These are phyloP conservation scores for Calocybe indica DNA, from an alignment of 768 basidiomycete species.

Conservation along the genomic window DNA sequence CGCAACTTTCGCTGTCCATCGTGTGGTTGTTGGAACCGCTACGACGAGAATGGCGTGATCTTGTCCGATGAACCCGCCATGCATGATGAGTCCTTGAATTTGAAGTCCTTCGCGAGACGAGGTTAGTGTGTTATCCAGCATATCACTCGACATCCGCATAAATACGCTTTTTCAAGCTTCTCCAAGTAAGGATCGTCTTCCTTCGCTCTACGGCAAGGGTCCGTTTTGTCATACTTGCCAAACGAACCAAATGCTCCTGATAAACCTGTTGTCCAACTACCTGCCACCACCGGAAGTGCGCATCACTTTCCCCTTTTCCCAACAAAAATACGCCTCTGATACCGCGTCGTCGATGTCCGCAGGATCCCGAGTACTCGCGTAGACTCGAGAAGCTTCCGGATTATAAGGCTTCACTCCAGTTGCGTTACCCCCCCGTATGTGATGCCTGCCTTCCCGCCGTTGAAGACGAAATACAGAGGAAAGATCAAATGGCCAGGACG, in stretches of 20 bases:
- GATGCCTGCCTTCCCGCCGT: conserved; percentile 68
- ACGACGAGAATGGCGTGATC: conserved; percentile 67
- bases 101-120: conserved; percentile 61
- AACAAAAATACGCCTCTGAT: conserved; percentile 2
- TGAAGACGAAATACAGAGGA: conserved; percentile 72
- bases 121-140: conserved; percentile 34
- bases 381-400: conserved; percentile 60
- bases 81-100: conserved; percentile 74
- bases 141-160: not conserved
- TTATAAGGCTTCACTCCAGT: conserved; percentile 70
- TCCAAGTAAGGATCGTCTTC: conserved; percentile 63
- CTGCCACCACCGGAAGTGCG: conserved; percentile 73
- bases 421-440: conserved; percentile 88
- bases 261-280: conserved; percentile 87
- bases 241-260: conserved; percentile 86
- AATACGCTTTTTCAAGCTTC: conserved; percentile 39
- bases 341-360: conserved; percentile 1
- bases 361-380: conserved; percentile 70
- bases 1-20: conserved; percentile 59
- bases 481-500: conserved; percentile 77
- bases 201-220: conserved; percentile 49
- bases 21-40: conserved; percentile 74
- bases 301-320: conserved; percentile 8
- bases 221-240: conserved; percentile 86
- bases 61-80: conserved; percentile 84